Evolutionary conservation across 495 filamentous ascomycete species (phyloP), one percentile per base, ranked within the genome.

Genomic region (Staphylotrichum longicolle): DNA sequence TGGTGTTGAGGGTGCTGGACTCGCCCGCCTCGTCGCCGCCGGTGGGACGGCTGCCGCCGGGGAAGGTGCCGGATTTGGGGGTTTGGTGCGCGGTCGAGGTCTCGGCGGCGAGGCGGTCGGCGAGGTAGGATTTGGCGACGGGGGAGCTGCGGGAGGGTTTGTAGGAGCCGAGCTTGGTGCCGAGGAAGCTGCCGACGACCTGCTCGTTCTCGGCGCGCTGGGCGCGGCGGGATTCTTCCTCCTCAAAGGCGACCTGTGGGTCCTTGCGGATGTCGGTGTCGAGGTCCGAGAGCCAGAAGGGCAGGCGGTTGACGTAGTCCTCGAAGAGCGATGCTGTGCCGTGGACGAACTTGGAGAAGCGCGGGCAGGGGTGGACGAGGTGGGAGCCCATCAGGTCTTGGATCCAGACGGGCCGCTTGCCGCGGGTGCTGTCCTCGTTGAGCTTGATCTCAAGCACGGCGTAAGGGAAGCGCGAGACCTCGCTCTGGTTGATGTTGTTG

Each of bases 301-400:
- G 94, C 60, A 98, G 86, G 59, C 82, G 91, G 75, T 98, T 98
- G 72, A 98, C 93, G 70, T 96, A 80, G 70, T 98, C 95, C 61
- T 98, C 95, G 68, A 96, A 98, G 7, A 98, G 79, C 42, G 86
- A 84, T 11, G 93, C 92, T 2, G 95, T 86, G 61, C 95, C 94
- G 66, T 98, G 94, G 27, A 93, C 89, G 68, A 98, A 98, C 70
- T 98, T 98, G 45, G 91, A 96, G 76, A 98, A 98, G 30, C 90
- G 84, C 4, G 93, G 90, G 3, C 88, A 87, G 54, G 89, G 85
- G 72, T 94, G 91, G 52, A 98, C 89, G 14, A 98, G 83, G 70
- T 98, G 94, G 9, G 91, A 96, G 49, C 83, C 80, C 85, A 94
- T 96, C 56, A 98, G 77, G 62, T 98, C 94, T 57, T 88, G 80